Base-by-base conservation (phyloP, 1,284 basidiomycete genomes). In the Pyrrhoderma lamaoense region DNA sequence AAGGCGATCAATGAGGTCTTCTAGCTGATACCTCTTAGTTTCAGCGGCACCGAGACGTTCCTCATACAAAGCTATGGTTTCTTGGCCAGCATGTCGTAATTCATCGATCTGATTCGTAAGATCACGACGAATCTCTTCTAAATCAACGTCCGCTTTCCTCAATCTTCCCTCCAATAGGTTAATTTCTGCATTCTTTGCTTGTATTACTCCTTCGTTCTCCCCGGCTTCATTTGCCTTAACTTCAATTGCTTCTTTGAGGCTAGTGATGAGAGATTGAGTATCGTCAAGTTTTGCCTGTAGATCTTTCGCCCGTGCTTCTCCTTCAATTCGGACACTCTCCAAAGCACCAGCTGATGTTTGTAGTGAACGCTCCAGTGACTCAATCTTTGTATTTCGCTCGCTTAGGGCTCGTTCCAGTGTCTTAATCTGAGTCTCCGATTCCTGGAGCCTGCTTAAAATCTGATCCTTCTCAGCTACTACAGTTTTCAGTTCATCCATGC, bases 11-110 rank as follows among this genome's bases (percentile, higher is more conserved):
- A 90, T 69, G 31, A 75, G 72, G 50, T 83, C 79, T 62, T 93
- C 88, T 54, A 89, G 72, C 57, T 92, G 89, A 61, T 91, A 91
- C 46, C 85, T 79, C 58, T 79, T 76, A 19, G 72, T 71, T 60
- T 93, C 87, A 13, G 81, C 77, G 2, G 72, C 73, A 53, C 77
- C 84, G 19, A 94, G 72, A 34, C 85, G 81, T 60, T 93, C 90
- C 69, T 98, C 93, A 62, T 96, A 96, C 34, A 95, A 72, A 34
- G 88, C 89, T 58, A 93, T 93, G 1, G 89, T 93, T 78, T 93
- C 89, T 87, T 92, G 60, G 52, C 93, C 92, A 19, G 91, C 91
- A 55, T 76, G 74, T 46, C 89, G 75, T 38, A 95, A 74, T 61
- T 91, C 86, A 50, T 92, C 85, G 1, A 94, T 80, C 59, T 91